Evolutionary conservation across 345 rosid species (phyloP).

Genomic region (Sonneratia caseolaris): DNA sequence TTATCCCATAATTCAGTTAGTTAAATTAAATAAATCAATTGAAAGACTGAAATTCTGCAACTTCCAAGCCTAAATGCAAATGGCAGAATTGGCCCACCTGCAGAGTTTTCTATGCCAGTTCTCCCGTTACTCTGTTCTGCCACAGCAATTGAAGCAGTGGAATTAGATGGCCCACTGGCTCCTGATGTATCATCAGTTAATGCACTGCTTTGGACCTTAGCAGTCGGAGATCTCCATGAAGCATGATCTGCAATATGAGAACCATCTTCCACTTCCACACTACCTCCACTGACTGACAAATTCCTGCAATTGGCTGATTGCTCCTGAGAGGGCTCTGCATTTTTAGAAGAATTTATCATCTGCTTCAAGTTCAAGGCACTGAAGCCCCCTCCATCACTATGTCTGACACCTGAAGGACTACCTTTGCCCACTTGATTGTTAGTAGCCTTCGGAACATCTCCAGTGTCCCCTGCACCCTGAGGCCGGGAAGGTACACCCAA

Average conservation of each 20-base stretch:
- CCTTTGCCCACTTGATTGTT: conserved; percentile 38
- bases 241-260: conserved; percentile 26
- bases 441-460: conserved; percentile 62
- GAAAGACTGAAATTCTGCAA: neutral
- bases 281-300: conserved; percentile 42
- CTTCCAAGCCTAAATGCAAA: conserved; percentile 4
- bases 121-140: conserved; percentile 48
- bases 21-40: neutral
- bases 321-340: conserved; percentile 41
- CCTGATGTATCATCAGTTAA: conserved; percentile 40
- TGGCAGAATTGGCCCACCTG: conserved; percentile 32
- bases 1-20: neutral
- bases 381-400: conserved; percentile 42
- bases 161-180: conserved; percentile 31
- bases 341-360: conserved; percentile 37
- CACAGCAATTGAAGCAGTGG: conserved; percentile 24
- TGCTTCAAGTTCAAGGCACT: conserved; percentile 23
- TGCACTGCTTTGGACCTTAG: conserved; percentile 33
- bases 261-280: conserved; percentile 35
- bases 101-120: conserved; percentile 25
- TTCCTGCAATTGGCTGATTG: conserved; percentile 44
- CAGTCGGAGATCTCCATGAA: conserved; percentile 34
- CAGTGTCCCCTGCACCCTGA: conserved; percentile 74
- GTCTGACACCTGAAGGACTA: conserved; percentile 32
- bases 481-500: conserved; percentile 77